Base-by-base conservation (phyloP, 2,329 filamentous ascomycete species). In the Claviceps fusiformis region DNA sequence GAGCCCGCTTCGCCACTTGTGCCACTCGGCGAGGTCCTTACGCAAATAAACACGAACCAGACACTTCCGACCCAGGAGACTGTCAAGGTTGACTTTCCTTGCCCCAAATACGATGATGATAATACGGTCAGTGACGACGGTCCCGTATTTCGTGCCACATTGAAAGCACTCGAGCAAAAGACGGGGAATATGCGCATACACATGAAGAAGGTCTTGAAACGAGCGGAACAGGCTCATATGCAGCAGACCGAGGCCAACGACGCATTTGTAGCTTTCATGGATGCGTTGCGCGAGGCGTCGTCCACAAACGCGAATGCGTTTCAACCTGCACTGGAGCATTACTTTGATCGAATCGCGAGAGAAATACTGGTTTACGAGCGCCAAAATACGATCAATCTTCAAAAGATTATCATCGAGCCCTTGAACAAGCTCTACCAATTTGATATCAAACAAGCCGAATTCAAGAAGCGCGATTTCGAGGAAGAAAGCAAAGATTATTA, bases 401-500 rank as follows among this genome's bases (percentile, higher is more conserved):
- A 96, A 64, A 92, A 84, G 66, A 86, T 95, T 54, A 91, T 98
- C 64, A 95, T 98, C 61, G 93, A 98, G 47, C 95, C 95, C 1
- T 80, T 98, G 61, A 85, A 81, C 60, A 95, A 89, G 70, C 75
- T 98, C 15, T 98, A 98, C 70, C 89, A 89, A 58, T 79, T 92
- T 60, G 95, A 98, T 64, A 97, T 98, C 73, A 98, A 98, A 70
- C 90, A 95, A 69, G 95, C 92, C 31, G 93, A 98, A 65, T 79
- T 87, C 45, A 98, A 98, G 74, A 95, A 93, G 71, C 89, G 93
- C 61, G 93, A 97, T 62, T 98, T 98, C 63, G 93, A 98, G 60
- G 93, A 98, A 65, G 93, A 98, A 68, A 97, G 92, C 73, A 93
- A 95, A 68, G 93, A 98, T 67, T 98, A 95, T 71, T 98, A 98